Base-by-base conservation (phyloP, 306 rosid species). In the Trifolium dubium region DNA sequence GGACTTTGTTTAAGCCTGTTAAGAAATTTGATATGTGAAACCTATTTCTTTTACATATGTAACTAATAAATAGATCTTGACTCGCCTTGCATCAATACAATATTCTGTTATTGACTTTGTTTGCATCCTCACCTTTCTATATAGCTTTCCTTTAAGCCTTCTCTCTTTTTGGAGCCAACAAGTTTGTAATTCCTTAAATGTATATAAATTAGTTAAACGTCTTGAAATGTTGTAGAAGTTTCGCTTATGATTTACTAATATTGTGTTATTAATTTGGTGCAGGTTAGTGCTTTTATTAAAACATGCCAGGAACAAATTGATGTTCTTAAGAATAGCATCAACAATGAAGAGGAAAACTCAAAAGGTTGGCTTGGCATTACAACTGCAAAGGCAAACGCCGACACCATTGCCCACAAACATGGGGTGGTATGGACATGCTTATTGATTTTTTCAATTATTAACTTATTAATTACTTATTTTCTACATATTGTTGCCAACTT, bases 391-490 rank as follows among this genome's bases (percentile, higher is more conserved):
- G 77, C 96, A 64, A 94, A 90, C 76, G 97, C 84, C 1, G 98
- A 94, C 79, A 92, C 88, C 10, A 80, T 88, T 65, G 96, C 97
- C 31, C 98, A 94, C 92, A 94, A 94, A 84, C 99, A 94, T 83
- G 99, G 99, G 46, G 99, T 94, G 99, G 99, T 94, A 85, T 47
- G 96, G 66, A 69, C 65, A 41, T 64, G 32, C 77, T 69, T 72
- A n/a, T 51, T 58, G 32, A 32, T 49, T 23, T 23, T 77, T 10
- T 74, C 47, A 31, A 6, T 29, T 13, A 29, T 58, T 12, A 77
- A 32, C 6, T 60, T 55, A 15, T 43, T 72, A 55, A 49, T 70
- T 71, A 19, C 23, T 64, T 72, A 44, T 44, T 76, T 75, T 58
- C 60, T 54, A 62, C 34, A 8, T 55, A 59, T 14, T 65, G 64